phyloP scores from a whole-genome alignment of 306 rosid species.

The Medicago ruthenica region DNA sequence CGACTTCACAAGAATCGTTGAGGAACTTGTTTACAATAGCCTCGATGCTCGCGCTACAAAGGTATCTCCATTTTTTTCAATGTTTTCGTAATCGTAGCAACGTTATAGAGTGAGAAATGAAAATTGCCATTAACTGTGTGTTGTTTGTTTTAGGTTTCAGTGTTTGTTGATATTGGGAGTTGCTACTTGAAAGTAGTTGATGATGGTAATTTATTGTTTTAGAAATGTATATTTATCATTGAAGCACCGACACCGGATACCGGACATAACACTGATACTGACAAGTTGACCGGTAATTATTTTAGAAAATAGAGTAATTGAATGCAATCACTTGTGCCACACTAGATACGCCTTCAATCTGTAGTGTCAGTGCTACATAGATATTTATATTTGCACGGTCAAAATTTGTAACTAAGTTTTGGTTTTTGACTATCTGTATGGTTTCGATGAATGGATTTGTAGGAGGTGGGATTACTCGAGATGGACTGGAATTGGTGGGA shows the following conservation, averaged over 20 bases:
- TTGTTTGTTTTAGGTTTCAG: constrained; percentile 61
- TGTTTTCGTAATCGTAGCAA: not conserved
- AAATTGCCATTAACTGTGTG: constrained; percentile 14
- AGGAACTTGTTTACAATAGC: constrained; percentile 83
- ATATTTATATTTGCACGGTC: constrained; percentile 20
- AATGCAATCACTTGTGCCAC: too few species aligned
- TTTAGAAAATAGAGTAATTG: too few species aligned
- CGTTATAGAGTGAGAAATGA: not conserved
- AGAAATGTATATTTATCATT: constrained; percentile 11
- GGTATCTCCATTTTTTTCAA: constrained; percentile 44
- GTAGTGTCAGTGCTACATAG: not conserved
- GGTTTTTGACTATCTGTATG: not conserved
- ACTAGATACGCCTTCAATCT: too few species aligned
- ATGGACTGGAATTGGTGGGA: constrained; percentile 81
- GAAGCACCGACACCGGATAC: too few species aligned
- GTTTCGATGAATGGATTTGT: constrained; percentile 38
- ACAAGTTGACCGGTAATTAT: too few species aligned
- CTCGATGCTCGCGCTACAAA: constrained; percentile 77
- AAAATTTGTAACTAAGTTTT: not conserved
- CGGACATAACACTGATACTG: too few species aligned
- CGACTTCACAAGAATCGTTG: constrained; percentile 77
- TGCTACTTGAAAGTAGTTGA: constrained; percentile 79
- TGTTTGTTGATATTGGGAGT: constrained; percentile 65
- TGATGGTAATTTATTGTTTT: constrained; percentile 53
- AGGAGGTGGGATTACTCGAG: constrained; percentile 86